Evolutionary conservation across 2,329 filamentous ascomycete genomes (phyloP).

Genomic region (Colletotrichum cordylinicola): DNA sequence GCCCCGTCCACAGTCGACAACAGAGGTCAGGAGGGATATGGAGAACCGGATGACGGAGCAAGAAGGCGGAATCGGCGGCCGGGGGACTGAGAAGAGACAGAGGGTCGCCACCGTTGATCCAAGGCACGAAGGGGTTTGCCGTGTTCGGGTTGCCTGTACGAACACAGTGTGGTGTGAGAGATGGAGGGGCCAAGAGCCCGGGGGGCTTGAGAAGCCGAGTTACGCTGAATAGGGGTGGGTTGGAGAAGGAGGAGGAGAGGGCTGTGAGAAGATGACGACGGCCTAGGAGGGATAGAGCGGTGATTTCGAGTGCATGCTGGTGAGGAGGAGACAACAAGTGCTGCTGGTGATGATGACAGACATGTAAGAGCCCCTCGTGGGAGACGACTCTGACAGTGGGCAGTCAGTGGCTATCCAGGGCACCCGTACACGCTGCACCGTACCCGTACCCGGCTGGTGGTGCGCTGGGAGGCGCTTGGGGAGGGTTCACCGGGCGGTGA

Average conservation of each 20-base stretch:
- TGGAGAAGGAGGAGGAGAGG: background rate
- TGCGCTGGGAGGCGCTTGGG: background rate
- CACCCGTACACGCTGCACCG: background rate
- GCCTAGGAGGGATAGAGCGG: constrained; percentile 5
- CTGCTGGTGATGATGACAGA: constrained; percentile 14
- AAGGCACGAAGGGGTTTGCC: background rate
- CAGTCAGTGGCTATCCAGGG: background rate
- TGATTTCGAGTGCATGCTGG: constrained; percentile 17
- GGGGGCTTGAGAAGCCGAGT: background rate
- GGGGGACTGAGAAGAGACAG: background rate
- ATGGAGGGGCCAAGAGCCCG: constrained; percentile 2
- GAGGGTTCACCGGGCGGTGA: constrained; percentile 19
- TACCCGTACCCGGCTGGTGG: background rate
- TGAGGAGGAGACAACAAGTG: constrained; percentile 6
- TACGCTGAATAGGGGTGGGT: background rate
- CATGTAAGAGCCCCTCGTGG: constrained; percentile 18
- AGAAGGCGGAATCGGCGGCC: constrained; percentile 8
- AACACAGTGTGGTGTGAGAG: constrained; percentile 8
- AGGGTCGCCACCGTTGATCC: constrained; percentile 15
- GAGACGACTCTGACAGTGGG: background rate
- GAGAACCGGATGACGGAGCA: constrained; percentile 14
- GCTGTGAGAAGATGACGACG: background rate
- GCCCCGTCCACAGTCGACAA: constrained; percentile 7
- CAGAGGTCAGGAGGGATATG: background rate
- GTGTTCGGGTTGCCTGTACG: background rate